Percentiles rank a stretch among this genome's conserved stretches.
Evolutionary conservation across 805 yeast species (phyloP).

Genomic region (Komagataella pseudopastoris): DNA sequence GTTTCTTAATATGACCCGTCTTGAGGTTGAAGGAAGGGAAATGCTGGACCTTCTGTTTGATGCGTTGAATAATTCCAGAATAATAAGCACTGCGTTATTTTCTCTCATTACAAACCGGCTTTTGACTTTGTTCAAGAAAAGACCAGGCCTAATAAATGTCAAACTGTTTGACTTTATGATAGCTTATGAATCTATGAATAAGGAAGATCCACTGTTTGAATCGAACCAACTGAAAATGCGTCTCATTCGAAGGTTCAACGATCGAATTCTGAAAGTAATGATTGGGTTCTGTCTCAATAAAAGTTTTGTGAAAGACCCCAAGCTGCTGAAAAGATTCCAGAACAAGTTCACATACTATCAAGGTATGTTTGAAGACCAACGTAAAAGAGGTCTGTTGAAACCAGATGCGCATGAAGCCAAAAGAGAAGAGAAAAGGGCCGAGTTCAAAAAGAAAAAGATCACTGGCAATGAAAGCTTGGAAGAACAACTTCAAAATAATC

Average conservation of each 20-base stretch:
- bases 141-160: conserved; percentile 43
- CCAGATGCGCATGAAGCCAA: conserved; percentile 27
- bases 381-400: conserved; percentile 17
- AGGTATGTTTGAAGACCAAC: conserved; percentile 14
- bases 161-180: conserved; percentile 47
- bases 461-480: conserved; percentile 3
- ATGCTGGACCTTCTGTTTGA: conserved; percentile 53
- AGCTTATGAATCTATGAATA: conserved; percentile 43
- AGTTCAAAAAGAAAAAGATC: conserved; percentile 9
- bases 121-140: conserved; percentile 45
- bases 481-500: conserved; percentile 8
- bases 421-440: conserved; percentile 9
- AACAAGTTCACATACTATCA: conserved; percentile 18
- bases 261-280: conserved; percentile 18
- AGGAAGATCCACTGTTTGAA: conserved; percentile 36
- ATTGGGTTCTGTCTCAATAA: conserved; percentile 18
- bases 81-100: conserved; percentile 42
- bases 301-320: conserved; percentile 18
- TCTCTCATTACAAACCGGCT: conserved; percentile 59
- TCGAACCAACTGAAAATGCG: conserved; percentile 13
- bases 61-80: conserved; percentile 38
- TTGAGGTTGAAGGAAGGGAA: conserved; percentile 63
- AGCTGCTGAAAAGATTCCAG: conserved; percentile 16
- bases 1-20: conserved; percentile 33
- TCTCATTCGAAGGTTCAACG: conserved; percentile 20